Percentiles rank a stretch among this genome's conserved stretches.
Evolutionary conservation across 495 filamentous ascomycete genomes (phyloP).

Genomic region (Talaromyces nanjingensis): DNA sequence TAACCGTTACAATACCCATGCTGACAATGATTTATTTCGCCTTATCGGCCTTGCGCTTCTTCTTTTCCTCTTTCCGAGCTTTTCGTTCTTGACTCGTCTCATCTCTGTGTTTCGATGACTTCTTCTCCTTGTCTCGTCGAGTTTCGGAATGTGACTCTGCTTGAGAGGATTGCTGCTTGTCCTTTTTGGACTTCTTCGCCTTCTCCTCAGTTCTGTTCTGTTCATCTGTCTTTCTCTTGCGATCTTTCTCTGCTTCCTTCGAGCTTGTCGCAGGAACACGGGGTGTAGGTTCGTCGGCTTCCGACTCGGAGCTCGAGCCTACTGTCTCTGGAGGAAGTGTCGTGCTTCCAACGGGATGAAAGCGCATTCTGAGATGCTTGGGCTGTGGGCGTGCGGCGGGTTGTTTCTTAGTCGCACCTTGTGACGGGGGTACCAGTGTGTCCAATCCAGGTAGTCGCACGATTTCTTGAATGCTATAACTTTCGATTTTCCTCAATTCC

Average conservation of each 20-base stretch:
- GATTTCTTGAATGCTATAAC: conserved; percentile 41
- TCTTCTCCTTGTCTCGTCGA: conserved; percentile 30
- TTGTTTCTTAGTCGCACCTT: conserved; percentile 25
- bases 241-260: conserved; percentile 32
- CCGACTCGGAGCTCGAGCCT: conserved; percentile 36
- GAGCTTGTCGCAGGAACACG: conserved; percentile 22
- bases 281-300: conserved; percentile 35
- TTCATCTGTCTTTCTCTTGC: conserved; percentile 30
- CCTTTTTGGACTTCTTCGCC: conserved; percentile 40
- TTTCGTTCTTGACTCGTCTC: conserved; percentile 15
- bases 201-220: conserved; percentile 32
- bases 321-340: conserved; percentile 36
- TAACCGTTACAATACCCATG: neutral
- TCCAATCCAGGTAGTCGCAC: conserved; percentile 26
- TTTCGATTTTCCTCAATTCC: conserved; percentile 26
- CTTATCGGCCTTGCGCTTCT: conserved; percentile 37
- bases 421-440: conserved; percentile 28
- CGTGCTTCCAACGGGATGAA: conserved; percentile 46
- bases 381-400: conserved; percentile 43
- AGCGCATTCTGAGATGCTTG: conserved; percentile 55
- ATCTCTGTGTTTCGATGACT: conserved; percentile 29
- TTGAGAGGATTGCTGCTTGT: conserved; percentile 27
- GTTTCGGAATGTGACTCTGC: neutral
- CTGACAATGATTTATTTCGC: neutral
- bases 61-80: conserved; percentile 29